Evolutionary conservation across 1,284 basidiomycete species (phyloP), one percentile per base, ranked within the genome.

Genomic region (Flammula alnicola): DNA sequence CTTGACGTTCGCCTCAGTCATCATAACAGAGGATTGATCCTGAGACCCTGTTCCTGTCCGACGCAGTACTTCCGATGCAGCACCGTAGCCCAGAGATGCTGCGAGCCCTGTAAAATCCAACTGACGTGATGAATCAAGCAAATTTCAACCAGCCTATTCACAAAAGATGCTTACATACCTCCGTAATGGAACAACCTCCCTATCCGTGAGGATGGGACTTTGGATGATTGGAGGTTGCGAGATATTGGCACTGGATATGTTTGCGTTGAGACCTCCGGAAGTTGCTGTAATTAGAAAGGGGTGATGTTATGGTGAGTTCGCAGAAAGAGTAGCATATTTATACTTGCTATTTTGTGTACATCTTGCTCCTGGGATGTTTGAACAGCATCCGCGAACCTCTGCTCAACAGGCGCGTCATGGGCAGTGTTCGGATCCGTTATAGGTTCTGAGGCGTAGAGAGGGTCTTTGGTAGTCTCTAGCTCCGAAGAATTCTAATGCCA

Each of bases 151-250:
- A n/a, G n/a, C n/a, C n/a, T n/a, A n/a, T n/a, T n/a, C n/a, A n/a
- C n/a, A n/a, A 37, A 5, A 17, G 16, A 26, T 33, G 14, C 23
- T 7, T 16, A 49, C 81, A 40, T 62, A 88, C 93, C 91, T 63
- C 95, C 95, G 55, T 98, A 97, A 63, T 98, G 95, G 57, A 97
- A 91, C 9, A 97, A 64, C 12, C 95, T 79, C 1, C 91, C 94
- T 16, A 97, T 77, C 5, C 88, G 81, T 0, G 93, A 95, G 0
- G 92, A 91, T 6, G 95, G 95, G 0, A 97, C 93, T 61, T 81
- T 86, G 1, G 91, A 93, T 0, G 90, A 83, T 57, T 84, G 82
- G 3, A 93, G 69, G 16, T 76, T 77, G n/a, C 81, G 79, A 19
- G 48, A 25, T 11, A 59, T 51, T 8, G 64, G 61, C 22, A 38